A percentile compares a stretch with the other conserved stretches of the same genome.
phyloP scores from a whole-genome alignment of 2,329 filamentous ascomycete genomes.

The Alternaria hordeiaustralica region DNA sequence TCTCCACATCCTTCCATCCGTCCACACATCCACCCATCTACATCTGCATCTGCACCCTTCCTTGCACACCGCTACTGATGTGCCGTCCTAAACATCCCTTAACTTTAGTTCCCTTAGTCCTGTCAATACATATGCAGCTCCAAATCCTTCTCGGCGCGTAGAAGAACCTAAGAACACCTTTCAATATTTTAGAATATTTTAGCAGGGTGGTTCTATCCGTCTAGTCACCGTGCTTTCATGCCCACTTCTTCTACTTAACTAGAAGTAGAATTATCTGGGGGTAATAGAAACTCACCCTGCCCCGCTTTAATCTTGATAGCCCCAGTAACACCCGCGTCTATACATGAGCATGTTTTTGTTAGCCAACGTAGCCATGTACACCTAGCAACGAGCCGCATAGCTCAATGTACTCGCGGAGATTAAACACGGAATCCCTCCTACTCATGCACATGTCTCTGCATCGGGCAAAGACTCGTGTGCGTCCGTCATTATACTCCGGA shows the following conservation, averaged over 20 bases:
- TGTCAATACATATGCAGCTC: too few relatives aligned
- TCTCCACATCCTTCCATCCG: background rate
- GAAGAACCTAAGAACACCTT: background rate
- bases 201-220: background rate
- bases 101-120: too few relatives aligned
- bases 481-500: background rate
- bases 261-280: slow-evolving; percentile 1
- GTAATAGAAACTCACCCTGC: background rate
- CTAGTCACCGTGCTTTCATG: background rate
- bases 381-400: background rate
- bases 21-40: background rate
- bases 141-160: background rate
- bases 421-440: background rate
- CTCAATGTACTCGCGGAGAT: background rate
- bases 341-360: background rate
- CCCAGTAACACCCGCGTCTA: background rate
- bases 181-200: background rate
- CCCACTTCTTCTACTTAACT: background rate
- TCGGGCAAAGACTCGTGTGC: background rate
- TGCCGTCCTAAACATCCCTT: background rate
- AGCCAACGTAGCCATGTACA: background rate
- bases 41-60: background rate
- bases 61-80: background rate
- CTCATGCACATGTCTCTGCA: background rate
- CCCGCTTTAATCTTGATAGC: background rate